Base-by-base conservation (phyloP, 257 asterid genomes). In the Lithospermum erythrorhizon region DNA sequence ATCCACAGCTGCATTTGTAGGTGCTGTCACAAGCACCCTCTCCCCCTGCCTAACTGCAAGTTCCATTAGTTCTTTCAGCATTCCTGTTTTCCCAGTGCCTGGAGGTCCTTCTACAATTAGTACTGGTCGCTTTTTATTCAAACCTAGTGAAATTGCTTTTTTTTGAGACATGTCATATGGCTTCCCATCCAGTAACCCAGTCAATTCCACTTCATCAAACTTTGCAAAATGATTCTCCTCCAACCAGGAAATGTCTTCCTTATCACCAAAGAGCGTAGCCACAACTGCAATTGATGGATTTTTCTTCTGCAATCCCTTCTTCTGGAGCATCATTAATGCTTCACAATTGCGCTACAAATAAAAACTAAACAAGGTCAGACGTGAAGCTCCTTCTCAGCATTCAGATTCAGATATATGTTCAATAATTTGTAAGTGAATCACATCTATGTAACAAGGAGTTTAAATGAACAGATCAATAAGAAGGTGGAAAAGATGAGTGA, bases 1-100 rank as follows among this genome's bases (percentile, higher is more conserved):
- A 74, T 90, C 98, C 29, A 90, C 95, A 65, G 98, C 98, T 70
- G 98, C 95, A 81, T 90, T 90, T 65, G 98, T 90, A 24, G 98
- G 95, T 70, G 98, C 96, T 4, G 96, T 87, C 61, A 87, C 94
- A 75, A 90, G 98, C 60, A 90, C 96, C 87, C 87, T 85, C 75
- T 90, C 96, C 53, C 96, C 96, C 72, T 78, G 88, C 70, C 76
- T 76, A 69, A 81, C 89, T 32, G 82, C 95, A 48, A 81, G 88
- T 18, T 80, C 77, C 54, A 90, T 90, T 56, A 90, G 70, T 72
- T 87, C 83, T 80, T 82, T 85, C 73, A 90, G 85, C 68, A 90
- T 81, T 71, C 81, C 85, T 52, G 89, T 85, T 83, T 87, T 90
- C 66, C 98, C 98, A 24, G 98, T 85, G 66, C 98, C 98, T 25